Percentiles rank a stretch among this genome's conserved stretches.
Conservation (phyloP, 345 rosid species). For the Gossypium sturtianum region DNA sequence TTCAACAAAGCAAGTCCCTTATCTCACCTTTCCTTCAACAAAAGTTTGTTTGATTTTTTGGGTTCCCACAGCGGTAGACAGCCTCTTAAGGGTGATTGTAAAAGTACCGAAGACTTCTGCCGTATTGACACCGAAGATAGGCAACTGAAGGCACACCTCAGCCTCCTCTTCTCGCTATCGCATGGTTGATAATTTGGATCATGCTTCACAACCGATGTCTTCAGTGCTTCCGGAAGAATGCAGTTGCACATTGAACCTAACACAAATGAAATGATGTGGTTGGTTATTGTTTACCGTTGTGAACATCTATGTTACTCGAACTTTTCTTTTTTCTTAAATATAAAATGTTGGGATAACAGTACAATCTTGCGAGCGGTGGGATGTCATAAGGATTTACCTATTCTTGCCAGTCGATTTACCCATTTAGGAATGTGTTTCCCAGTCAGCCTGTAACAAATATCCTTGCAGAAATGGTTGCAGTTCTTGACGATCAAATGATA, state of each 20-base stretch:
- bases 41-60: constrained; percentile 52
- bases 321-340: no score
- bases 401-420: constrained; percentile 87
- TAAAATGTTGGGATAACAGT: neutral
- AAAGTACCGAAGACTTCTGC: constrained; percentile 63
- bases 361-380: neutral
- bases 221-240: constrained; percentile 78
- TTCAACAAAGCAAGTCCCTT: no score
- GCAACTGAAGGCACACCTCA: constrained; percentile 56
- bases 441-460: constrained; percentile 64
- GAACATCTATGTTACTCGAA: no score
- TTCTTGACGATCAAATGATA: constrained; percentile 90
- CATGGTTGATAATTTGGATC: constrained; percentile 50
- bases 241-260: constrained; percentile 90
- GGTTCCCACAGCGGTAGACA: constrained; percentile 85
- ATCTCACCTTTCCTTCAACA: constrained; percentile 66
- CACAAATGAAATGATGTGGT: neutral
- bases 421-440: constrained; percentile 79
- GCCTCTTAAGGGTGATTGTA: constrained; percentile 80
- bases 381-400: constrained; percentile 41
- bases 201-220: constrained; percentile 50
- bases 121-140: constrained; percentile 78
- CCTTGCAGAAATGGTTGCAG: constrained; percentile 91
- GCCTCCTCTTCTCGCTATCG: constrained; percentile 68
- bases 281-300: no score